Percentiles rank a stretch among this genome's conserved stretches.
Evolutionary conservation across 169 alveolate genomes (phyloP).

Genomic region (Cryptosporidium felis): DNA sequence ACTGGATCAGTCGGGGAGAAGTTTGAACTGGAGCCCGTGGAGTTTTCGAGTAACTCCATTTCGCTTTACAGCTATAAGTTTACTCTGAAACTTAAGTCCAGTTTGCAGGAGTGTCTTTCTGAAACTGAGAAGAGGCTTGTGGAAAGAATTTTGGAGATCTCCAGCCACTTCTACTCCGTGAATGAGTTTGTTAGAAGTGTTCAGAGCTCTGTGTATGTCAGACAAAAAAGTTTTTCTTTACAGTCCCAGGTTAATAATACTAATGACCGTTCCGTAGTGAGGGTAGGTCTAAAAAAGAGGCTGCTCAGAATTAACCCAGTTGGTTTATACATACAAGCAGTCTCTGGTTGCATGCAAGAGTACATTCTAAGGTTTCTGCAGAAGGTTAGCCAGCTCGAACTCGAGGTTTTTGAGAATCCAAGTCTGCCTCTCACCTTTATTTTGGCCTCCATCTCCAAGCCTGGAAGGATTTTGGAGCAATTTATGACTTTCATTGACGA

Average conservation of each 20-base stretch:
- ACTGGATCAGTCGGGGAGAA: conserved; percentile 38
- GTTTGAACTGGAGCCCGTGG: conserved; percentile 22
- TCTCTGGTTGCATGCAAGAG: conserved; percentile 28
- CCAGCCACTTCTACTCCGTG: conserved; percentile 47
- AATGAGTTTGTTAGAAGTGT: conserved; percentile 20
- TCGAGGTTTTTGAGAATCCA: conserved; percentile 44
- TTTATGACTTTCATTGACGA: conserved; percentile 52
- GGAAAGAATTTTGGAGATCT: not conserved
- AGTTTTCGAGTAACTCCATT: conserved; percentile 2
- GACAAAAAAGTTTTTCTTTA: not conserved
- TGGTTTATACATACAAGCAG: conserved; percentile 38
- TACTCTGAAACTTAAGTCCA: not conserved
- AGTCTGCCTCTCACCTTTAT: conserved; percentile 35
- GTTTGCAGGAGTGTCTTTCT: conserved; percentile 1
- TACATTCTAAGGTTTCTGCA: conserved; percentile 27
- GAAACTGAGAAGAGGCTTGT: conserved; percentile 10
- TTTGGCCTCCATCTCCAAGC: conserved; percentile 13
- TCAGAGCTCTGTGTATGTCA: conserved; percentile 2
- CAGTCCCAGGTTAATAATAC: too few species aligned
- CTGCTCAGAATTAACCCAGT: conserved; percentile 50
- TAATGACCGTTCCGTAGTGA: not conserved
- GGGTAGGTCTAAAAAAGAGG: not conserved
- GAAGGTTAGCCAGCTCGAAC: conserved; percentile 26
- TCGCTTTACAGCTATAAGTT: conserved; percentile 29
- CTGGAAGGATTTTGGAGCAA: not conserved